Percentiles rank a stretch among this genome's conserved stretches.
Evolutionary conservation across 1,284 basidiomycete species (phyloP).

Genomic region (Cutaneotrichosporon mucoides): DNA sequence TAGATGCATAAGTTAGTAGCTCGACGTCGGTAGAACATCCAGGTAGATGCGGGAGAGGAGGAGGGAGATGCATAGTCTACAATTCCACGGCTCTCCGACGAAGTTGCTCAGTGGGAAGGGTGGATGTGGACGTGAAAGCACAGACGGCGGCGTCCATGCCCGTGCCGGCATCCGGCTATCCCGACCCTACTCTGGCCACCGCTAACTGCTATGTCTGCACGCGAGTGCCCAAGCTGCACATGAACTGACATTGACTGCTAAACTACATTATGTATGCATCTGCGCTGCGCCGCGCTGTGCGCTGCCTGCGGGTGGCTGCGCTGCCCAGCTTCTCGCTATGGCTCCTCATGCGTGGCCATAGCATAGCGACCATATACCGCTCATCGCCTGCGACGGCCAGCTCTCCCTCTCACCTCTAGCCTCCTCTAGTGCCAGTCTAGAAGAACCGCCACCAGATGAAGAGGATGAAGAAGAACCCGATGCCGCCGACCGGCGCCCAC

Average conservation of each 20-base stretch:
- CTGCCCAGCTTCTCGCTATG: neutral
- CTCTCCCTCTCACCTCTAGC: too few species aligned
- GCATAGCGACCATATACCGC: too few species aligned
- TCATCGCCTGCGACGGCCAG: too few species aligned
- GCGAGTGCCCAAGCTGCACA: too few species aligned
- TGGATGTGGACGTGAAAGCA: too few species aligned
- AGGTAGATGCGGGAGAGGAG: too few species aligned
- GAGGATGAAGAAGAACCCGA: conserved; percentile 74
- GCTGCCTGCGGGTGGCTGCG: neutral
- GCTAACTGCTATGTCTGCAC: neutral
- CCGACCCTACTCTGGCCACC: neutral
- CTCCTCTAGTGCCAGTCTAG: neutral
- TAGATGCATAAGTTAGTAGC: neutral
- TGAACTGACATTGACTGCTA: neutral
- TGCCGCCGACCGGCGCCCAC: conserved; percentile 84
- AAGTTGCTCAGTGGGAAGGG: too few species aligned
- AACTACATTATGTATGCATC: neutral
- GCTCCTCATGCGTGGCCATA: too few species aligned
- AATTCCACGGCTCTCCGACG: too few species aligned
- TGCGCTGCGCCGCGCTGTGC: neutral
- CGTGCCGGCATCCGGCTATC: neutral
- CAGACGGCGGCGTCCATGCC: neutral
- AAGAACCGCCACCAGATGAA: conserved; percentile 89
- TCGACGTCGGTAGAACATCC: too few species aligned
- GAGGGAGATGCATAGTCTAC: too few species aligned